Percentiles rank a stretch among this genome's conserved stretches.
These are phyloP conservation scores for Xylariaceae sp. DNA, from an alignment of 2,329 filamentous ascomycete genomes.

Conservation along the genomic window DNA sequence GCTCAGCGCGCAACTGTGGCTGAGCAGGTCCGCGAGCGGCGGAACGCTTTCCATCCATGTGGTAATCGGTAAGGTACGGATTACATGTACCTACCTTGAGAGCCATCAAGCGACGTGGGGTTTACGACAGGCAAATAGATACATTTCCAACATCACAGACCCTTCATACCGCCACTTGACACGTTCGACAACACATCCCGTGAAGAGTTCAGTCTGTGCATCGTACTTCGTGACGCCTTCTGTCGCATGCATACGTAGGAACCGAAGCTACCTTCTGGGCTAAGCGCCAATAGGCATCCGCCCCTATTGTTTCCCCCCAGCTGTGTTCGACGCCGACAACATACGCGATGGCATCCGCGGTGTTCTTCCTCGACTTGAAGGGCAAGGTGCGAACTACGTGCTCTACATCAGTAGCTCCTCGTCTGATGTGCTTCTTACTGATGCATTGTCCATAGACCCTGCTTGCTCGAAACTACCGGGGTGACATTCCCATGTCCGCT, in stretches of 20 bases:
- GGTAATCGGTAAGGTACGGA: neutral
- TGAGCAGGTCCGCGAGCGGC: conserved; percentile 8
- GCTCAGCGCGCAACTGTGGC: conserved; percentile 7
- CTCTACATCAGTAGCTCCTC: neutral
- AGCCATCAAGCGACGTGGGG: conserved; percentile 20
- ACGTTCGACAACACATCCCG: conserved; percentile 8
- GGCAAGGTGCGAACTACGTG: conserved; percentile 70
- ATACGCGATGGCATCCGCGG: conserved; percentile 79
- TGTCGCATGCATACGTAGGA: conserved; percentile 14
- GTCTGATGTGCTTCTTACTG: neutral
- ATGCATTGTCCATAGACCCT: conserved; percentile 64
- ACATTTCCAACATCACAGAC: conserved; percentile 2
- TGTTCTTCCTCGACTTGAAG: conserved; percentile 99
- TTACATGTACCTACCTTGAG: neutral
- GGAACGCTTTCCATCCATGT: neutral
- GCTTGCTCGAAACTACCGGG: conserved; percentile 94
- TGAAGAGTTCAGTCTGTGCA: conserved; percentile 8
- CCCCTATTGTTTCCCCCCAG: conserved; percentile 12
- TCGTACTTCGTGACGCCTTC: conserved; percentile 3
- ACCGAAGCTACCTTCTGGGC: conserved; percentile 24
- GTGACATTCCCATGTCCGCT: conserved; percentile 97
- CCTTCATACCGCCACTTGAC: conserved; percentile 7
- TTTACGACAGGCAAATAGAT: conserved; percentile 15
- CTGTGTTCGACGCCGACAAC: conserved; percentile 25
- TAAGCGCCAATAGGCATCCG: conserved; percentile 30